Percentiles rank a stretch among this genome's conserved stretches.
phyloP scores from a whole-genome alignment of 805 yeast genomes.

The Yamadazyma ubonensis region DNA sequence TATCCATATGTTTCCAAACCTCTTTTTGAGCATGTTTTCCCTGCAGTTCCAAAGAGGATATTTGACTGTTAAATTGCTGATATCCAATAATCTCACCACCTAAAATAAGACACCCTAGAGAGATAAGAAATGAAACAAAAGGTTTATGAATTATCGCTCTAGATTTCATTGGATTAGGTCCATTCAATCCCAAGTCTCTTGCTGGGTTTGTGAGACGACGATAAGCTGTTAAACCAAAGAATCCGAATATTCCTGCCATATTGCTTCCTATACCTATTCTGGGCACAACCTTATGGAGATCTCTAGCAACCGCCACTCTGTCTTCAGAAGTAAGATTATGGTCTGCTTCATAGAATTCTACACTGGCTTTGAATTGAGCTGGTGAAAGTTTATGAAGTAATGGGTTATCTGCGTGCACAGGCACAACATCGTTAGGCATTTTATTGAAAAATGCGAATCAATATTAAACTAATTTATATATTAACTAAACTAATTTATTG shows the following conservation, averaged over 20 bases:
- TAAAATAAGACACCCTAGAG: constrained; percentile 25
- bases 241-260: constrained; percentile 25
- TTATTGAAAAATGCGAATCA: no score
- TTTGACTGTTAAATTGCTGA: constrained; percentile 23
- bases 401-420: constrained; percentile 22
- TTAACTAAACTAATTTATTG: constrained; percentile 41
- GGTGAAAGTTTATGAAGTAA: constrained; percentile 28
- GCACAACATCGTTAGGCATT: constrained; percentile 4
- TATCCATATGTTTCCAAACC: constrained; percentile 39
- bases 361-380: constrained; percentile 36
- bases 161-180: constrained; percentile 1
- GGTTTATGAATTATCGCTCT: constrained; percentile 27
- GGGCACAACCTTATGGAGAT: constrained; percentile 26
- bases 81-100: constrained; percentile 26
- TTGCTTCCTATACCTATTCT: constrained; percentile 26
- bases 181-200: neutral
- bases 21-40: constrained; percentile 18
- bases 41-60: constrained; percentile 17
- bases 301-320: constrained; percentile 29
- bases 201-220: constrained; percentile 13
- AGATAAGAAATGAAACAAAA: constrained; percentile 31
- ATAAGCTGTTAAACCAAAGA: constrained; percentile 32
- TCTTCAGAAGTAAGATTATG: constrained; percentile 30
- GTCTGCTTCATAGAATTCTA: constrained; percentile 43
- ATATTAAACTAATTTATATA: neutral